Base-by-base conservation (phyloP, 352 stramenopile genomes). In the Phytophthora pinifolia region DNA sequence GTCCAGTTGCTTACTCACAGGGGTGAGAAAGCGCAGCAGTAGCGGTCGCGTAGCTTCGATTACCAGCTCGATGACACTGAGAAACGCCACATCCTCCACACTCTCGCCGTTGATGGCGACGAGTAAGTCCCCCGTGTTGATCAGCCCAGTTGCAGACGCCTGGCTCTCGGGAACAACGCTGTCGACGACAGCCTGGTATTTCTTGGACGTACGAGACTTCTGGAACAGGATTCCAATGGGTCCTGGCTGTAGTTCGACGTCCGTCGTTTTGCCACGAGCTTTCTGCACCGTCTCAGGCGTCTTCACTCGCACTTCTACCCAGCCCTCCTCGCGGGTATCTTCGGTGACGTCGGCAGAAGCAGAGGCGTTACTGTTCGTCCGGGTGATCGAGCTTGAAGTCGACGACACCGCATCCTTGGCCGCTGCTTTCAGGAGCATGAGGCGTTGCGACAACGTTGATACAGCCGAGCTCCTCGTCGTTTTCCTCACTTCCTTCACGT, bases 211-310 rank as follows among this genome's bases (percentile, higher is more conserved):
- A 33, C 67, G 68, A 10, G 83, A 81, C 39, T 83, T 86, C 38
- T 93, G 81, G 34, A 95, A 87, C 22, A 92, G 43, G 34, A 95
- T 91, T 1, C 86, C 86, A 15, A 94, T 77, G 9, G 83, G 78
- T 1, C 82, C 86, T 18, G 45, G 29, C 35, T 92, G 69, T 38
- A 95, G 80, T 3, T 86, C 65, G 3, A 95, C 82, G 27, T 90
- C 83, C n/a, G 80, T 81, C 1, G 22, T 65, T 59, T 65, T 72
- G 4, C 61, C 59, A 8, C 71, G 43, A 34, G 63, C 85, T 46
- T 88, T 87, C 20, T 79, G 67, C 18, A 81, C 53, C 1, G 62
- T 67, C 41, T 90, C 74, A 29, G 55, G 64, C 20, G 65, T 83
- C 25, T 73, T 72, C 7, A 77, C 53, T 48, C 72, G 76, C 2